These are phyloP conservation scores for Phialophora expanda DNA, from an alignment of 2,329 filamentous ascomycete species.

Conservation along the genomic window DNA sequence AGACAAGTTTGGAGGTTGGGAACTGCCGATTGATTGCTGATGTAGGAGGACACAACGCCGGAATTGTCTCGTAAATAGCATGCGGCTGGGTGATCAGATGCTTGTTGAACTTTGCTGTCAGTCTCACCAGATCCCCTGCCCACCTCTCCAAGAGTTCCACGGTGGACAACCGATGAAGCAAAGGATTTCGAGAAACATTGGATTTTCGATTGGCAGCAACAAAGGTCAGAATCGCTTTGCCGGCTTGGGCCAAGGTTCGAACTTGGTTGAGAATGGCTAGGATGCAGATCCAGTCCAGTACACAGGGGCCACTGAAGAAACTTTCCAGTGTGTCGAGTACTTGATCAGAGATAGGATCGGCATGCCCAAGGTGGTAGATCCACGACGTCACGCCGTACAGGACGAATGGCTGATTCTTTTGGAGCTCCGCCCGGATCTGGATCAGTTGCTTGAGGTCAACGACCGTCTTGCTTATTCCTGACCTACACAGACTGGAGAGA, in stretches of 20 bases:
- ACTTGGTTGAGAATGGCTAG: conserved; percentile 41
- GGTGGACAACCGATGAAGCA: conserved; percentile 32
- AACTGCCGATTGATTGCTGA: conserved; percentile 47
- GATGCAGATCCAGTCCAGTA: conserved; percentile 46
- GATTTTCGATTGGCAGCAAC: conserved; percentile 26
- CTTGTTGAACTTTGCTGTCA: conserved; percentile 47
- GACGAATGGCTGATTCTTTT: conserved; percentile 18
- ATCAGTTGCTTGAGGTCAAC: neutral
- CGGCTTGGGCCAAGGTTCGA: conserved; percentile 40
- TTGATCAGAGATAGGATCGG: conserved; percentile 3
- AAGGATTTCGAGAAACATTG: conserved; percentile 27
- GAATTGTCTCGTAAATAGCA: conserved; percentile 48
- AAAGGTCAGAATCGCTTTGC: conserved; percentile 37
- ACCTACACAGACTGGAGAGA: conserved; percentile 12
- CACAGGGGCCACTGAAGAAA: conserved; percentile 31
- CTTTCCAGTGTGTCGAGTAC: conserved; percentile 17
- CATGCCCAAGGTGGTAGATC: conserved; percentile 30
- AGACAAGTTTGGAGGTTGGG: conserved; percentile 26
- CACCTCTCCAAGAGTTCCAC: conserved; percentile 43
- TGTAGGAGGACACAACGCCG: conserved; percentile 48
- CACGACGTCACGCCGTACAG: conserved; percentile 34
- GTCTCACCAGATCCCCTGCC: conserved; percentile 46
- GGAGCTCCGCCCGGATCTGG: conserved; percentile 3
- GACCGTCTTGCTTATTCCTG: neutral
- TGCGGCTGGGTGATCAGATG: conserved; percentile 41